phyloP scores from a whole-genome alignment of 169 alveolate species.

The Pseudocohnilembus persalinus region DNA sequence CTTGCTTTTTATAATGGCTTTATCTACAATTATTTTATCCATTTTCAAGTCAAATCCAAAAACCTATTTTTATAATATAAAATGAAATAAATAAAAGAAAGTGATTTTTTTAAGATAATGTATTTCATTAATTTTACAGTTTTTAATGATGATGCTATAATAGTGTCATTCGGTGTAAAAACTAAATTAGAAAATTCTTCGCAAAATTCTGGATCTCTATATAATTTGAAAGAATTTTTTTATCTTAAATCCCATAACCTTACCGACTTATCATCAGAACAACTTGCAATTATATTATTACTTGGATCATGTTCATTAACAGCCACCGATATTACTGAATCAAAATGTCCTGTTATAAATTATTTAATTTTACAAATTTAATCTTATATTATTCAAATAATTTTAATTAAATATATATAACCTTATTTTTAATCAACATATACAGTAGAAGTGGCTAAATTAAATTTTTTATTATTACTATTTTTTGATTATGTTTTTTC shows the following conservation, averaged over 20 bases:
- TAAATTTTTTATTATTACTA: no score
- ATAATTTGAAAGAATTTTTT: conserved; percentile 6
- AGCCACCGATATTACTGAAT: not conserved
- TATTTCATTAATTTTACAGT: not conserved
- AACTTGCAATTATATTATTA: not conserved
- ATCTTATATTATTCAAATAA: no score
- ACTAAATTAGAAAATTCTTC: conserved; percentile 1
- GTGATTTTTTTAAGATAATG: not conserved
- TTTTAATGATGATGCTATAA: conserved; percentile 1
- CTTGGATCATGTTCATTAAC: not conserved
- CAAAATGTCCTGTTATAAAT: not conserved
- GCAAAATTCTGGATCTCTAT: not conserved
- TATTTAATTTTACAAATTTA: no score
- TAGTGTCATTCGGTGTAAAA: conserved; percentile 6
- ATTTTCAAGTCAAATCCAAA: conserved; percentile 12
- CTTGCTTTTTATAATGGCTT: not conserved
- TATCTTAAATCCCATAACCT: conserved; percentile 32
- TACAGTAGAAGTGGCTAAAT: not conserved
- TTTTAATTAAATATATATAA: no score
- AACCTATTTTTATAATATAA: conserved; percentile 1
- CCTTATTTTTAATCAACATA: not conserved
- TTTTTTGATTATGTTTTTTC: not conserved
- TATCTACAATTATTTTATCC: not conserved
- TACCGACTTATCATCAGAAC: conserved; percentile 16
- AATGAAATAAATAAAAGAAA: not conserved